Base-by-base conservation (phyloP, 805 yeast genomes). In the Candida dendrica region DNA sequence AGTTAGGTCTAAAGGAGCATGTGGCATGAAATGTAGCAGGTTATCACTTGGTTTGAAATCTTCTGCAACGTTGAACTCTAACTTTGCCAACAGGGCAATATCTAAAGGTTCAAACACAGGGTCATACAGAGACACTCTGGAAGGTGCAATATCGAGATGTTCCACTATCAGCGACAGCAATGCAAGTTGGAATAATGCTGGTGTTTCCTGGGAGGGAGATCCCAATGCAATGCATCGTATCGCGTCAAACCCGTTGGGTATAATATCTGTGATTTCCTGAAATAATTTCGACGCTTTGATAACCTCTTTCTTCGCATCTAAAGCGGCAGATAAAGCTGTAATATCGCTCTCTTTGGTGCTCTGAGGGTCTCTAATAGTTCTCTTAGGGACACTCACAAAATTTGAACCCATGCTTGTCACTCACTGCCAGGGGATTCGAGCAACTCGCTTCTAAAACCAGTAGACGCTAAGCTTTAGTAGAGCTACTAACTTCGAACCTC, bases 181-280 rank as follows among this genome's bases (percentile, higher is more conserved):
- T 1, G 88, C 89, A 9, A 84, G 55, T 59, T 85, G 95, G 56
- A 72, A 83, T 34, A 77, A 61, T 2, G 91, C 83, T 19, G 75
- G 73, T n/a, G 53, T 57, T 41, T 76, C 81, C 6, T 72, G 73
- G 13, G 73, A 59, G 4, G 87, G 84, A 5, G 79, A 69, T 0
- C 95, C 95, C 17, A 85, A 62, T 0, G 91, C 95, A 26, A 85
- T 59, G 51, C 91, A 84, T 50, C 88, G 64, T 46, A 85, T 69
- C 22, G 44, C 49, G 2, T 41, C 46, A 10, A 65, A 47, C 4
- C 9, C 29, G 2, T 34, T 30, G 3, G 43, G 40, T 6, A 66
- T 39, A 0, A 49, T 36, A 5, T 49, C 40, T 2, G 41, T 22
- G 7, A 68, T 42, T 16, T 59, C 55, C 8, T 43, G n/a, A 41